These are phyloP conservation scores for Chrysanthemum seticuspe DNA, from an alignment of 129 eudicot species.

Conservation along the genomic window DNA sequence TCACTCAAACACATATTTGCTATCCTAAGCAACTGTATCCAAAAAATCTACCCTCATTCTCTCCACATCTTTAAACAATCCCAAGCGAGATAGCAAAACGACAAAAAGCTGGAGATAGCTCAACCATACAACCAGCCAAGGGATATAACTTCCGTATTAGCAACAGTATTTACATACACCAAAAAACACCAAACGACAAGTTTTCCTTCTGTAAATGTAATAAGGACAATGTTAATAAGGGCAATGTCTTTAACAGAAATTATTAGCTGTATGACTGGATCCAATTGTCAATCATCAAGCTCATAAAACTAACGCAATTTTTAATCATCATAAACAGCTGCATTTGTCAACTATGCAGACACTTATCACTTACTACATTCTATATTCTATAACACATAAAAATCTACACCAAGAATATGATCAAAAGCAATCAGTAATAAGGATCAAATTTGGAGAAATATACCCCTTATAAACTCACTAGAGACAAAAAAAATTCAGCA, in stretches of 20 bases:
- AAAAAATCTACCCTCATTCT: not conserved
- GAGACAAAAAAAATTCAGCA: not conserved
- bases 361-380: not conserved
- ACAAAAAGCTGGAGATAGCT: no score
- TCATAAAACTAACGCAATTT: not conserved
- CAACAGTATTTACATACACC: no score
- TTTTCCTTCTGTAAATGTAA: no score
- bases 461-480: not conserved
- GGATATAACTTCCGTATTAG: no score
- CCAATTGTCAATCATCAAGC: not conserved
- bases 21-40: not conserved
- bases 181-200: no score
- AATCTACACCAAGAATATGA: no score
- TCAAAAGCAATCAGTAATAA: no score
- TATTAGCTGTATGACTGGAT: not conserved
- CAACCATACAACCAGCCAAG: no score
- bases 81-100: no score
- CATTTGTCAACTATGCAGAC: not conserved
- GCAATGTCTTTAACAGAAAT: not conserved
- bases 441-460: no score
- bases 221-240: not conserved
- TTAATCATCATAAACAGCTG: slow-evolving; percentile 4
- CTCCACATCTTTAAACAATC: no score
- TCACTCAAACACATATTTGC: not conserved
- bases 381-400: no score